A percentile compares a stretch with the other conserved stretches of the same genome.
These are phyloP conservation scores for Citrus medica DNA, from an alignment of 345 rosid genomes.

Conservation along the genomic window DNA sequence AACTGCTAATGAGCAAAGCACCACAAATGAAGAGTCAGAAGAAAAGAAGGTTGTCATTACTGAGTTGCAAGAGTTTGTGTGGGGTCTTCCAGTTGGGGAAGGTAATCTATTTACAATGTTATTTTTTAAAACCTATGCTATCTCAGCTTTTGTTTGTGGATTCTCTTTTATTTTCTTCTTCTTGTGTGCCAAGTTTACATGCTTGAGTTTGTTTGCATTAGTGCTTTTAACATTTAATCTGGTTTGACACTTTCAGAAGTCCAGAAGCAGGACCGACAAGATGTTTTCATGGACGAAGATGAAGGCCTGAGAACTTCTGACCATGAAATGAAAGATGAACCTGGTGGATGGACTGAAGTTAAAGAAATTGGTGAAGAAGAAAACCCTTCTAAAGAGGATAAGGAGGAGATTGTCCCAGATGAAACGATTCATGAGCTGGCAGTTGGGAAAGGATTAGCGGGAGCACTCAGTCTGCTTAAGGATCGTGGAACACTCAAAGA, in stretches of 20 bases:
- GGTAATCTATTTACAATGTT: constrained; percentile 37
- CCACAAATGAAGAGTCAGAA: constrained; percentile 48
- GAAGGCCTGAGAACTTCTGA: constrained; percentile 57
- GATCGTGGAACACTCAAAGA: constrained; percentile 94
- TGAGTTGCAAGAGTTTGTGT: constrained; percentile 92
- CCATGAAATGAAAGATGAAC: constrained; percentile 51
- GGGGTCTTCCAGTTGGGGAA: constrained; percentile 80
- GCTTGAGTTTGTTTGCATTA: neutral
- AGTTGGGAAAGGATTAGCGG: constrained; percentile 88
- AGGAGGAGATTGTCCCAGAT: constrained; percentile 69
- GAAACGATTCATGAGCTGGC: constrained; percentile 81
- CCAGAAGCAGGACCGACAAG: constrained; percentile 60
- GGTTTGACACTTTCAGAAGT: constrained; percentile 48
- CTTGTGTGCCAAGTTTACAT: neutral
- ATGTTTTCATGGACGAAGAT: constrained; percentile 93
- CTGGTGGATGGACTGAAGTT: constrained; percentile 61
- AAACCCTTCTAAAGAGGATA: constrained; percentile 39
- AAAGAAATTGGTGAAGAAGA: constrained; percentile 48
- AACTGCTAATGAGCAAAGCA: constrained; percentile 42
- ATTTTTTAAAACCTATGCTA: neutral
- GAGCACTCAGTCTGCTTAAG: constrained; percentile 75
- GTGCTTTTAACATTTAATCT: neutral
- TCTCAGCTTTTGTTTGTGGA: neutral
- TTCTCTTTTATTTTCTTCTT: neutral
- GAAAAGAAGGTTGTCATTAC: constrained; percentile 86